Evolutionary conservation across 2,329 filamentous ascomycete species (phyloP), one percentile per base, ranked within the genome.

Genomic region (Exophiala oligosperma): DNA sequence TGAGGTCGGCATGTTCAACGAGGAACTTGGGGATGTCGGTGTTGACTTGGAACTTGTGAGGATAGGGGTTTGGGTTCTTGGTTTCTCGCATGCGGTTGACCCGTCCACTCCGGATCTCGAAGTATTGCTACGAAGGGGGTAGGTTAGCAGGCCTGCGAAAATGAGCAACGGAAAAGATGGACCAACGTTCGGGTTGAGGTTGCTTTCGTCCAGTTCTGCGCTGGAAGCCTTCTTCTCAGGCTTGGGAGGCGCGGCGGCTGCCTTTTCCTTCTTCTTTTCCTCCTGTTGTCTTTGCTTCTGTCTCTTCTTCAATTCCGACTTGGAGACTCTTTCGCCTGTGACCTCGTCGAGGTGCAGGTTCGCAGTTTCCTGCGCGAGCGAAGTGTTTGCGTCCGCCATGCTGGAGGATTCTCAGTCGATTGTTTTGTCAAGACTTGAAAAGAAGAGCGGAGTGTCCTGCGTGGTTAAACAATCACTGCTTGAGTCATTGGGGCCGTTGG

Each of bases 291-390:
- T 88, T 72, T 88, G 83, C 90, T 99, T 99, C 80, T 92, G 85
- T 70, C 93, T 87, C 81, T 91, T 93, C 91, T 99, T 99, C 74
- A 97, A 81, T 78, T 92, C 88, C 14, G 86, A 85, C 86, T 92
- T 92, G 79, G 89, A 92, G 54, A 87, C 81, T 70, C 76, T 87
- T 79, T 99, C 94, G 70, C 94, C 94, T 12, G 94, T 97, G 64
- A 92, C 91, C 71, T 95, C 91, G 75, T 99, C 94, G 51, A 94
- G 84, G 75, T 92, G 84, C 67, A 96, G 82, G 78, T 93, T 91
- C 70, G 71, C 75, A 55, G 65, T 66, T 64, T 71, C 74, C 64
- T 77, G 73, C 63, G 81, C 79, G 8, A 64, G 50, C 64, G 77
- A 73, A 61, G 74, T 69, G 57, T 74, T 72, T 60, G 71, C 63